phyloP scores from a whole-genome alignment of 2,329 filamentous ascomycete species.

The Stylonectria norvegica region DNA sequence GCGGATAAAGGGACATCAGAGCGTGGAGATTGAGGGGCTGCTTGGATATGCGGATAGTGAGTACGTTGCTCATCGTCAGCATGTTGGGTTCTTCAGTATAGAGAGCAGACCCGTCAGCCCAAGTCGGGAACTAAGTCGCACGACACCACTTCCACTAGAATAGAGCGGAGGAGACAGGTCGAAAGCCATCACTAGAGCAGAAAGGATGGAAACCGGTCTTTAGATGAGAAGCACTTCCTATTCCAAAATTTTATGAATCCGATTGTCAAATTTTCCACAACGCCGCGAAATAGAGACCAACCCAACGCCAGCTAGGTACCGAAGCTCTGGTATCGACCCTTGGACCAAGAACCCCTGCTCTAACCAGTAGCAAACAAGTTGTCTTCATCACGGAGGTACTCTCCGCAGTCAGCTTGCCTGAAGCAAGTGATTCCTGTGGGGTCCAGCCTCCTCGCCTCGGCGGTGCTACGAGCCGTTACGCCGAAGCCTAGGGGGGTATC shows the following conservation, averaged over 20 bases:
- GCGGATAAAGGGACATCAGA: conserved; percentile 80
- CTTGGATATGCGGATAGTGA: conserved; percentile 93
- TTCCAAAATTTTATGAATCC: conserved; percentile 17
- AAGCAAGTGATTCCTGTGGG: conserved; percentile 89
- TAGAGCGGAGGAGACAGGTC: conserved; percentile 15
- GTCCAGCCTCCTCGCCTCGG: conserved; percentile 78
- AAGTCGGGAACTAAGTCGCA: conserved; percentile 26
- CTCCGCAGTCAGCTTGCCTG: conserved; percentile 88
- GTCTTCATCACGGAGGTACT: conserved; percentile 85
- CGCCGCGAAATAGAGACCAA: conserved; percentile 18
- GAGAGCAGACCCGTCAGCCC: conserved; percentile 55
- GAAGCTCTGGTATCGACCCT: conserved; percentile 6
- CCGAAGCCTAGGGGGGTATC: conserved; percentile 94
- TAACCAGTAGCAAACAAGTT: conserved; percentile 57
- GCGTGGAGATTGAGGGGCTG: conserved; percentile 72
- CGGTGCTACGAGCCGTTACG: conserved; percentile 81
- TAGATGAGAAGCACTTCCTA: conserved; percentile 16
- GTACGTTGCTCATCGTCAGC: conserved; percentile 85
- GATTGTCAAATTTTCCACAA: conserved; percentile 16
- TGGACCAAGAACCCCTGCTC: too few species aligned
- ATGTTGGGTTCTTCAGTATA: conserved; percentile 69
- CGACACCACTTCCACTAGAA: too few species aligned
- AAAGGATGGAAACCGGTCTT: not conserved
- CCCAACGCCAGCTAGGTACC: conserved; percentile 28
- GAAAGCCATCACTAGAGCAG: not conserved